A percentile compares a stretch with the other conserved stretches of the same genome.
Conservation (phyloP, 2,329 filamentous ascomycete species). For the Talaromyces verruculosus region DNA sequence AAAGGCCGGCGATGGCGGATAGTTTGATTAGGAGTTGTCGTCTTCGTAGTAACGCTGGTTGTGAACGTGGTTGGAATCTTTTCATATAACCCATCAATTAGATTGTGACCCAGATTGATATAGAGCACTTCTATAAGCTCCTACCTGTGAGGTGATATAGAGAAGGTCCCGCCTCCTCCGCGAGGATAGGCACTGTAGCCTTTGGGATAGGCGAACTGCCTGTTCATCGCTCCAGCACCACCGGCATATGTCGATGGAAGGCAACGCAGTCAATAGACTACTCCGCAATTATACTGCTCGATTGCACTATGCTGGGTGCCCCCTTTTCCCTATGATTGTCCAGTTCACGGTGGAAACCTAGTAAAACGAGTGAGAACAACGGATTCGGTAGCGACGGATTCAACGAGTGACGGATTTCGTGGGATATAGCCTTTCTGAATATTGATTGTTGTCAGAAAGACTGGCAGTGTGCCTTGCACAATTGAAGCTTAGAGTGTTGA, state of each 20-base stretch:
- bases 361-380: not conserved
- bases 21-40: conserved; percentile 71
- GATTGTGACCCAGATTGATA: not conserved
- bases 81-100: not conserved
- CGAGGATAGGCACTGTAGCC: conserved; percentile 69
- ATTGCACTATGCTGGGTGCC: not conserved
- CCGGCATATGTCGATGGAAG: conserved; percentile 32
- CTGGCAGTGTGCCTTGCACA: not conserved
- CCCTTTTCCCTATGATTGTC: not conserved
- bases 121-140: conserved; percentile 27
- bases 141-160: conserved; percentile 86
- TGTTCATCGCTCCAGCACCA: conserved; percentile 67
- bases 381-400: conserved; percentile 6
- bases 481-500: not conserved
- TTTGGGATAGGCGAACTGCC: conserved; percentile 82
- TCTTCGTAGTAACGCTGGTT: conserved; percentile 70
- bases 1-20: conserved; percentile 55
- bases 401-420: not conserved
- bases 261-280: not conserved
- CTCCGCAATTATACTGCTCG: not conserved
- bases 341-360: not conserved
- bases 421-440: not conserved
- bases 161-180: conserved; percentile 68
- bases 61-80: conserved; percentile 82
- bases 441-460: too few relatives aligned